Evolutionary conservation across 2,329 filamentous ascomycete genomes (phyloP), one percentile per base, ranked within the genome.

Genomic region (Domatiomyces globalis): DNA sequence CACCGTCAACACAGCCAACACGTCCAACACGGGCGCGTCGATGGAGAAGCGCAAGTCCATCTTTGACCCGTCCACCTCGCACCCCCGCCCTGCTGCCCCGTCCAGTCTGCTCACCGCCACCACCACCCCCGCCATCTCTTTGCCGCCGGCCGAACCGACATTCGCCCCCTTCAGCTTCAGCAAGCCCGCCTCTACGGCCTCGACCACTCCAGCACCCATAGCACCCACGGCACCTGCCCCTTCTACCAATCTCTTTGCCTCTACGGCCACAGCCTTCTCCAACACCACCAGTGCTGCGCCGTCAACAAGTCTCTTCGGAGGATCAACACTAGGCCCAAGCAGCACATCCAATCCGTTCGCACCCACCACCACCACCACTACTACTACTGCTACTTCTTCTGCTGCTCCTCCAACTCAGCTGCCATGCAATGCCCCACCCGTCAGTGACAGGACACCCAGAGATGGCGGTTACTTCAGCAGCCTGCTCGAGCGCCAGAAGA

Each of bases 401-500:
- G 17, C 51, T 19, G 50, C 51, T 15, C 52, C 55, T 19, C 50
- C 50, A 10, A 44, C 10, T 39, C 46, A 43, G 20, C 52, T 19
- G 46, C 29, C 4, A 20, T 45, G 22, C 50, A 55, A 45, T 55
- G 50, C 33, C 43, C 10, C 43, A 2, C n/a, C 53, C 29, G 46
- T 50, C 33, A 47, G 45, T 10, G 47, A 50, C 45, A 46, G 50
- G 5, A 45, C 50, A 12, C 56, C 44, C 19, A 48, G 56, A 54
- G 59, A 61, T 46, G 76, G 78, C 25, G 78, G 78, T 0, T 81
- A 80, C 59, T 83, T 83, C 62, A 80, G 81, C 59, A 79, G 78
- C 56, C 63, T 83, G 36, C 66, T 83, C 19, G 80, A 83, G 62
- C 74, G 79, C 53, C 77, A 78, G 36, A 79, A 76, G 63, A 83